These are phyloP conservation scores for Angomonas deanei DNA, from an alignment of 208 protist species.

Conservation along the genomic window DNA sequence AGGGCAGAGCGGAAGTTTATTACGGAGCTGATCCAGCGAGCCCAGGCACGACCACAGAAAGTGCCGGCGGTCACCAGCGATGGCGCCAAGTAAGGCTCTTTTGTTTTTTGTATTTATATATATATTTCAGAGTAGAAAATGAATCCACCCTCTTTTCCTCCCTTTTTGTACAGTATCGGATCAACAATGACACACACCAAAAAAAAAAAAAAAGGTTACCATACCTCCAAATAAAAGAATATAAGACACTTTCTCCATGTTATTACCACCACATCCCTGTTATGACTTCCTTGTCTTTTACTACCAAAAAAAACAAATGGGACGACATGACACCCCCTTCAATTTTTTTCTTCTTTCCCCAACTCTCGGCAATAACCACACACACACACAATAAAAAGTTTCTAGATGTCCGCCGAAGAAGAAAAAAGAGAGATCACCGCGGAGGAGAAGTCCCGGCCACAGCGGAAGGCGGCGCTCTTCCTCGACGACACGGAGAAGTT, in stretches of 20 bases:
- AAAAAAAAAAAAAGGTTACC: too few species aligned
- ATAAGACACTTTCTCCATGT: too few species aligned
- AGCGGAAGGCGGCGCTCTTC: slow-evolving; percentile 42
- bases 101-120: background rate
- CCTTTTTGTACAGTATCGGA: too few species aligned
- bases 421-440: background rate
- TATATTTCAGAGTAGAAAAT: too few species aligned
- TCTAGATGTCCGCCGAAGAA: background rate
- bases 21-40: slow-evolving; percentile 64
- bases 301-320: too few species aligned
- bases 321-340: too few species aligned
- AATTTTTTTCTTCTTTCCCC: background rate
- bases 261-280: too few species aligned
- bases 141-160: background rate
- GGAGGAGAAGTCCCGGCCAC: background rate
- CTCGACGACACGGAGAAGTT: slow-evolving; percentile 72
- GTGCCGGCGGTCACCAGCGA: background rate
- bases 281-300: too few species aligned
- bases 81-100: background rate
- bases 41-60: slow-evolving; percentile 20
- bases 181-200: too few species aligned
- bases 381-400: too few species aligned
- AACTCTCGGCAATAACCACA: too few species aligned
- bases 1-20: slow-evolving; percentile 82
- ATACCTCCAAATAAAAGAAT: too few species aligned